Evolutionary conservation across 2,329 filamentous ascomycete genomes (phyloP), one percentile per base, ranked within the genome.

Genomic region (Coniella lustricola): DNA sequence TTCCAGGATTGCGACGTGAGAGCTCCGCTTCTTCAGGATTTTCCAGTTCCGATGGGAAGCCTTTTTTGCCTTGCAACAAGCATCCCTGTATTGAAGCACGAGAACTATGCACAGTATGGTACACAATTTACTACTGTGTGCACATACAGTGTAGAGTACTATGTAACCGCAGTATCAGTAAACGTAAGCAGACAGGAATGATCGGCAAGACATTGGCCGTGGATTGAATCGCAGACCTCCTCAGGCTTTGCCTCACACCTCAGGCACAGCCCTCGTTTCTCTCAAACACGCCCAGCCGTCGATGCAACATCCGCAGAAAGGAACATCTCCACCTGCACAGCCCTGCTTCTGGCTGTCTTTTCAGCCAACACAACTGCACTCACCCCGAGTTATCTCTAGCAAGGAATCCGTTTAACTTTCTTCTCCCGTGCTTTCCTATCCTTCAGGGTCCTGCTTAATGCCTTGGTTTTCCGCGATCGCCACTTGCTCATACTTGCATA

Each of bases 21-120:
- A 29, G 22, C 31, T 32, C 39, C 39, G 33, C 42, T 44, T 29
- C 18, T 44, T 44, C 18, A 29, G 43, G 33, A 37, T 45, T 45
- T 45, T 37, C 43, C 43, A 5, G 32, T 36, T 36, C 43, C 43
- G 33, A 45, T 10, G 14, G 31, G 43, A 32, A 39, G 22, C 20
- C 37, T 40, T n/a, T 16, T 21, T 41, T 25, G 38, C 38, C 38
- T 41, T 25, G 22, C 38, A 13, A 18, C 36, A 38, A 18, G 36
- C 14, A 16, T 16, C 16, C 36, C 36, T 18, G 16, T 29, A 10
- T 10, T 29, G 5, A 29, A 5, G 25, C 25, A 29, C 5, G 25
- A 29, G 5, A n/a, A 5, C 25, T 29, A 10, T 10, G 10, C 25
- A 29, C 25, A 29, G 25, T 29, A 10, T 29, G 5, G 5, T 29